Percentiles rank a stretch among this genome's conserved stretches.
Evolutionary conservation across 2,329 filamentous ascomycete genomes (phyloP).

Genomic region (Aspergillus sp.): DNA sequence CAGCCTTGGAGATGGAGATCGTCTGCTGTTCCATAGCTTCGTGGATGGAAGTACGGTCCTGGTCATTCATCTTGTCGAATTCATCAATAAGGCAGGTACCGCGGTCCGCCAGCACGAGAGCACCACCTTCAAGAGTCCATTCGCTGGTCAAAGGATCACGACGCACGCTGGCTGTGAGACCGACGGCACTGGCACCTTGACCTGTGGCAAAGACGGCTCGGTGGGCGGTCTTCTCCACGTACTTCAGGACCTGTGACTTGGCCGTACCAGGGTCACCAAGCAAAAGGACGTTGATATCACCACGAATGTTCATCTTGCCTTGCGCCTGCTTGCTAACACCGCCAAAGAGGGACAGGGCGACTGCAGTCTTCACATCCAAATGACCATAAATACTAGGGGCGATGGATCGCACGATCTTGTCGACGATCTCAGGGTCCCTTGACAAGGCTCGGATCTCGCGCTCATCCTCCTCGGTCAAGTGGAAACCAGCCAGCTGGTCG

Average conservation of each 20-base stretch:
- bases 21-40: constrained; percentile 99
- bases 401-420: constrained; percentile 89
- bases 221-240: constrained; percentile 95
- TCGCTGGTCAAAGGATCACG: constrained; percentile 93
- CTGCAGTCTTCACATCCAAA: constrained; percentile 93
- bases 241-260: constrained; percentile 97
- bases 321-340: constrained; percentile 90
- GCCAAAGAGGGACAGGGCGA: constrained; percentile 90
- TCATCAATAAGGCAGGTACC: constrained; percentile 97
- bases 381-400: constrained; percentile 98
- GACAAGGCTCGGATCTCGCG: constrained; percentile 84
- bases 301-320: constrained; percentile 85
- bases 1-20: constrained; percentile 97
- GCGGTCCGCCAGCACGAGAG: constrained; percentile 88
- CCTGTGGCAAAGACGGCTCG: constrained; percentile 96
- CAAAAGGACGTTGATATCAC: constrained; percentile 95
- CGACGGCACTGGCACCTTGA: constrained; percentile 93
- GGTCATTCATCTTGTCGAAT: constrained; percentile 99
- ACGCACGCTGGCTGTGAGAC: constrained; percentile 94
- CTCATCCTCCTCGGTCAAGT: constrained; percentile 92
- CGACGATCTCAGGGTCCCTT: constrained; percentile 84
- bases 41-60: constrained; percentile 96
- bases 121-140: constrained; percentile 96
- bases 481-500: constrained; percentile 94
- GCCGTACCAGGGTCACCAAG: constrained; percentile 96